Conservation (phyloP, 2,329 filamentous ascomycete genomes). For the Colletotrichum tabaci region DNA sequence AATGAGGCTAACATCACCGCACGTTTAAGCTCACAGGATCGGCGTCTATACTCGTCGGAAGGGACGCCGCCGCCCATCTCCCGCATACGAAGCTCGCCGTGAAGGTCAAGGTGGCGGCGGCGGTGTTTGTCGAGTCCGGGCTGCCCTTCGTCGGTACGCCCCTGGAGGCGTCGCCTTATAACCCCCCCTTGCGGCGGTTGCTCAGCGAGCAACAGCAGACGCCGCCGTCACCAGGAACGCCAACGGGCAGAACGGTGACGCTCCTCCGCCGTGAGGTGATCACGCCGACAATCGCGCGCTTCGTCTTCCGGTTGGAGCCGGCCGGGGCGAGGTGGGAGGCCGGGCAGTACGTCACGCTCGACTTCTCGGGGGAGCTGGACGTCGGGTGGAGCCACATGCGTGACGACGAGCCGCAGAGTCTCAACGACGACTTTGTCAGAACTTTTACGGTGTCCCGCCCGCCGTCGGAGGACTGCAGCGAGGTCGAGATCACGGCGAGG, state of each 20-base stretch:
- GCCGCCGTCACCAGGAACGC: background rate
- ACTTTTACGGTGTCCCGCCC: slow-evolving; percentile 85
- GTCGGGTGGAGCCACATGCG: slow-evolving; percentile 87
- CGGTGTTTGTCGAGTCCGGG: slow-evolving; percentile 74
- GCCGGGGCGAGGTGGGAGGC: slow-evolving; percentile 66
- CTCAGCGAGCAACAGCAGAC: slow-evolving; percentile 62
- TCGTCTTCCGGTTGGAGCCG: slow-evolving; percentile 62
- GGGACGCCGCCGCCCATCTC: slow-evolving; percentile 73
- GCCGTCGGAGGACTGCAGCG: slow-evolving; percentile 60
- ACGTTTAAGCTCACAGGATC: slow-evolving; percentile 70
- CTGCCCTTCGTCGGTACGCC: slow-evolving; percentile 77
- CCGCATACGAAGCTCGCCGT: slow-evolving; percentile 81
- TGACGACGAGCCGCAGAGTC: slow-evolving; percentile 81
- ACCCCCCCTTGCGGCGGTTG: slow-evolving; percentile 79
- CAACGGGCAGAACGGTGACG: slow-evolving; percentile 58
- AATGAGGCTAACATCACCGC: slow-evolving; percentile 3
- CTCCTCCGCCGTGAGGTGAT: slow-evolving; percentile 72
- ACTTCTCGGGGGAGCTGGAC: slow-evolving; percentile 79
- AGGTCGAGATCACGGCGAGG: slow-evolving; percentile 80
- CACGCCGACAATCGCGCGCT: slow-evolving; percentile 77
- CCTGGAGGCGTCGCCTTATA: slow-evolving; percentile 81
- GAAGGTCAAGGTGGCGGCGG: slow-evolving; percentile 73
- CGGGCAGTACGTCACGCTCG: slow-evolving; percentile 84
- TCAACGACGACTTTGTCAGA: slow-evolving; percentile 88
- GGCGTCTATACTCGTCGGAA: slow-evolving; percentile 76